phyloP scores from a whole-genome alignment of 2,329 filamentous ascomycete species.

The Aspergillus clavatus region DNA sequence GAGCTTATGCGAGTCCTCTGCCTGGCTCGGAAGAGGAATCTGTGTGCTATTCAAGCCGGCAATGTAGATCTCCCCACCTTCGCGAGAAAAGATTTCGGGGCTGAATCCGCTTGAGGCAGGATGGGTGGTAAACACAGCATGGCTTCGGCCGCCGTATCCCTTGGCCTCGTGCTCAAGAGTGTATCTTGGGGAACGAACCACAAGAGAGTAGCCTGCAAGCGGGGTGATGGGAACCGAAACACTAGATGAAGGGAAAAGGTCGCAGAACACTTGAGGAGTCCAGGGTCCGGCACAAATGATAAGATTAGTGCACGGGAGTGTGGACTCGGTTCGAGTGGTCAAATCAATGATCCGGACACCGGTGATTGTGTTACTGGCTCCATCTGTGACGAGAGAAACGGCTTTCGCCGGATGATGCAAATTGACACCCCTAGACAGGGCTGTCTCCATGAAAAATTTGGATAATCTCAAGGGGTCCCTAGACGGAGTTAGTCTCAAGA shows the following conservation, averaged over 20 bases:
- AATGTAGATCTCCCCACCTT: conserved; percentile 66
- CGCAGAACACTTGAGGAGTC: conserved; percentile 61
- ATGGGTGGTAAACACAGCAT: conserved; percentile 65
- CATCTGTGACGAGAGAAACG: conserved; percentile 49
- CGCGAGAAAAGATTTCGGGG: conserved; percentile 66
- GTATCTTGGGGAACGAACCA: conserved; percentile 56
- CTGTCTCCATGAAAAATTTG: conserved; percentile 58
- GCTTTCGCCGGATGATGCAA: conserved; percentile 62
- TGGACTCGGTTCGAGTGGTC: conserved; percentile 19
- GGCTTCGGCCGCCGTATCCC: conserved; percentile 48
- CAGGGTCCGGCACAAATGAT: conserved; percentile 67
- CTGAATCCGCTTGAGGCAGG: conserved; percentile 51
- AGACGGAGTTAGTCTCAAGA: conserved; percentile 1
- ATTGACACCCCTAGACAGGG: conserved; percentile 56
- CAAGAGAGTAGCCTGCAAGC: conserved; percentile 67
- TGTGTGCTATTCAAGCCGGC: conserved; percentile 63
- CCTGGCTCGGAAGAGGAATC: conserved; percentile 56
- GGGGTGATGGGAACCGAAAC: conserved; percentile 54
- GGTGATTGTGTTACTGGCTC: conserved; percentile 45
- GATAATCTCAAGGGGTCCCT: conserved; percentile 65
- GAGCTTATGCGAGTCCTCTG: conserved; percentile 34
- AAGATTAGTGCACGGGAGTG: conserved; percentile 58
- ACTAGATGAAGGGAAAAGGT: conserved; percentile 57
- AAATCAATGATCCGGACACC: conserved; percentile 49
- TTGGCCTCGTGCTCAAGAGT: conserved; percentile 25